Evolutionary conservation across 768 basidiomycete genomes (phyloP).

Genomic region (Podaxis rugospora): DNA sequence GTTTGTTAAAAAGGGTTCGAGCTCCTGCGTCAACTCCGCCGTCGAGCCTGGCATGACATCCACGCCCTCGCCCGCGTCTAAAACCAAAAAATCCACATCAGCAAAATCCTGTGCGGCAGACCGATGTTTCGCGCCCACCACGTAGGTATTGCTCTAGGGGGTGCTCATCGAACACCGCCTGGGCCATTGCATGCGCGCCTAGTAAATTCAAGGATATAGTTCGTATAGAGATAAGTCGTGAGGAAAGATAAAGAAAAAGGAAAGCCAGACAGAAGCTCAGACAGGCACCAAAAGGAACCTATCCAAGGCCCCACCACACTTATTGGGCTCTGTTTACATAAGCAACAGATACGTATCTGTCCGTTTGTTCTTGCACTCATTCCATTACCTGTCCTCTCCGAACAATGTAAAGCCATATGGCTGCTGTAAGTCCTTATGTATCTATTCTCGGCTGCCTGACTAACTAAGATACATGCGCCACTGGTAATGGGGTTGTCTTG

Average conservation of each 20-base stretch:
- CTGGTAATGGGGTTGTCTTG: not conserved
- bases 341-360: not conserved
- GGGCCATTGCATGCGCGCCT: slow-evolving; percentile 50
- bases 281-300: not conserved
- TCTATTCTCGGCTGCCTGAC: not conserved
- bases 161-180: slow-evolving; percentile 74
- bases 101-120: not conserved
- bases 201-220: not conserved
- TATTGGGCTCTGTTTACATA: slow-evolving; percentile 10
- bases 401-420: not conserved
- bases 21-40: slow-evolving; percentile 33
- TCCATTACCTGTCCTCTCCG: not conserved
- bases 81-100: slow-evolving; percentile 6
- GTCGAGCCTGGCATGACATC: slow-evolving; percentile 55
- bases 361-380: not conserved
- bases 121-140: slow-evolving; percentile 35
- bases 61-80: slow-evolving; percentile 55
- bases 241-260: slow-evolving; percentile 4
- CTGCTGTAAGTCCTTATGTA: not conserved
- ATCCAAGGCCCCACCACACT: not conserved
- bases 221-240: slow-evolving; percentile 10
- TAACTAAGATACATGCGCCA: not conserved
- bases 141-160: slow-evolving; percentile 70
- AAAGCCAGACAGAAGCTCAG: not conserved
- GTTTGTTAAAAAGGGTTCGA: slow-evolving; percentile 25